Conservation (phyloP, 192 early-diverging fungal genomes). For the Rhizophagus sp. region DNA sequence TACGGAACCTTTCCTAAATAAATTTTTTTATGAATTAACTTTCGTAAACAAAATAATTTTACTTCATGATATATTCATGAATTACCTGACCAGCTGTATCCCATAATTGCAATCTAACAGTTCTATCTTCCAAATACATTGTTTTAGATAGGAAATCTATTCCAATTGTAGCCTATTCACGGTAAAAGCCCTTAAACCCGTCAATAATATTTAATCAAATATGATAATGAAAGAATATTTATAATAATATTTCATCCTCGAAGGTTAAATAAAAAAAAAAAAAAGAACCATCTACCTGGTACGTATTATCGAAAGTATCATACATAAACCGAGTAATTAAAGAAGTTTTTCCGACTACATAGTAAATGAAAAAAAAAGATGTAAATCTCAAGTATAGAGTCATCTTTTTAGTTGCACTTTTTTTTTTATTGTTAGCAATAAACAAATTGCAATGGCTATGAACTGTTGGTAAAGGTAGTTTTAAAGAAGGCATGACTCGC, state of each 20-base stretch:
- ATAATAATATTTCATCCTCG: no score
- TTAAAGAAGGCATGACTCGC: neutral
- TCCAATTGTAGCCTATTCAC: constrained; percentile 91
- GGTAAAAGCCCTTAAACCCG: constrained; percentile 96
- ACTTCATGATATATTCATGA: no score
- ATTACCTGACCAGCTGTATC: constrained; percentile 94
- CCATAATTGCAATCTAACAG: constrained; percentile 98
- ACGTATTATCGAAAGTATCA: constrained; percentile 99
- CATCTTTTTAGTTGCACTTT: neutral
- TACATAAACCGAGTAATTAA: constrained; percentile 99
- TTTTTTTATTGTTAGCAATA: no score
- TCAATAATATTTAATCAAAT: constrained; percentile 99
- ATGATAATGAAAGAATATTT: constrained; percentile 54
- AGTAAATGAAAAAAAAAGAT: constrained; percentile 9
- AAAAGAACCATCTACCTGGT: constrained; percentile 60
- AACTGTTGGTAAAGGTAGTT: no score
- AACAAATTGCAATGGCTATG: no score
- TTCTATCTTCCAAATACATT: constrained; percentile 98
- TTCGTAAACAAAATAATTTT: no score
- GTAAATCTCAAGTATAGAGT: neutral
- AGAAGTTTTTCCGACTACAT: constrained; percentile 93
- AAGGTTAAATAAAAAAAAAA: neutral
- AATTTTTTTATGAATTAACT: neutral
- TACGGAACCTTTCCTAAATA: constrained; percentile 90
- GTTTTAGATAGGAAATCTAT: constrained; percentile 99